Base-by-base conservation (phyloP, 768 basidiomycete species). In the Tephrocybe sp. region DNA sequence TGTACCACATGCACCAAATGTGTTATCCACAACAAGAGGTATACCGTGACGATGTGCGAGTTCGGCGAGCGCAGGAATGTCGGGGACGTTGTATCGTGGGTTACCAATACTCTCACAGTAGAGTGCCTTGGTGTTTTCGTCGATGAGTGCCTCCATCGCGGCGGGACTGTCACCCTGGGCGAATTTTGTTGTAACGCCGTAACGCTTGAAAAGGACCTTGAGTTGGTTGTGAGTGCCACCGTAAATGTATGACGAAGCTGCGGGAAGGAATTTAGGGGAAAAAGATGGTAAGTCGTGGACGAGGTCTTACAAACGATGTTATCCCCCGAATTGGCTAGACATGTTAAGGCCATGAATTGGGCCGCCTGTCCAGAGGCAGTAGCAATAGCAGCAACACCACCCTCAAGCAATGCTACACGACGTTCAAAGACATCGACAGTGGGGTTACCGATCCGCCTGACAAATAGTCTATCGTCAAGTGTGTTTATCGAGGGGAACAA, bases 21-120 rank as follows among this genome's bases (percentile, higher is more conserved):
- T 84, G 57, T 83, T 84, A 54, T 83, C 82, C 0, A 85, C 83
- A n/a, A 86, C 76, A 24, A 86, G 65, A 0, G 84, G 85, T 5
- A 86, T 76, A 0, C 71, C 66, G 42, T 82, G 62, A 11, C 74
- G 70, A 54, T 86, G 84, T 0, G 86, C 86, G 16, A 86, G 76
- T 67, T 78, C 77, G 6, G 84, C 77, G 12, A 87, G 64, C 29
- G 73, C 82, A 4, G 79, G 69, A 23, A 87, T 72, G 42, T 71
- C 70, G 0, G 71, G 63, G 27, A 82, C 67, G 42, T 75, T 77
- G 57, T 75, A 79, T 50, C 77, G 78, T 0, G 83, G 84, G 58
- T 85, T 85, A 1, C 82, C 80, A 37, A 86, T 84, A 31, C 68
- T 74, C 61, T 86, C 84, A 4, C 82, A 73, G 57, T 66, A 83